Conservation (phyloP, 768 basidiomycete genomes). For the Podaxis sp. region DNA sequence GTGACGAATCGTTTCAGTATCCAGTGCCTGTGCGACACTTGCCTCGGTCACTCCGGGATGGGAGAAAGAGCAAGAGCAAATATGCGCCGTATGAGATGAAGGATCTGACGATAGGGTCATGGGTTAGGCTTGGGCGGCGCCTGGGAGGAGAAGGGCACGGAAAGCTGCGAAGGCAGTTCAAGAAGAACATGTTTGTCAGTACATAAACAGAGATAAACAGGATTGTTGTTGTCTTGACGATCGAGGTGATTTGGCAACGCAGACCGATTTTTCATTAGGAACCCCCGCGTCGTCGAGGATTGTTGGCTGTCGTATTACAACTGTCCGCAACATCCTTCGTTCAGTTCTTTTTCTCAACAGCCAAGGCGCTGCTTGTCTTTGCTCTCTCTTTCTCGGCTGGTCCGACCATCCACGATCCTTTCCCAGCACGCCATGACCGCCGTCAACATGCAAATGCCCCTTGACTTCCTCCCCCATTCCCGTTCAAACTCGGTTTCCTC, state of each 20-base stretch:
- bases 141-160: constrained; percentile 48
- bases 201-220: constrained; percentile 24
- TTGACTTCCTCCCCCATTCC: constrained; percentile 77
- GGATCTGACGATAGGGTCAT: constrained; percentile 77
- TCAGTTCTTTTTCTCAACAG: constrained; percentile 16
- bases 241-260: constrained; percentile 27
- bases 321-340: constrained; percentile 20
- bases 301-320: constrained; percentile 2
- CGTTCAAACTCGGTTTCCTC: constrained; percentile 79
- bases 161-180: constrained; percentile 61
- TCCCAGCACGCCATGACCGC: constrained; percentile 50
- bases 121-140: constrained; percentile 61
- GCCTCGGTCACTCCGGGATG: constrained; percentile 42
- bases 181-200: constrained; percentile 71
- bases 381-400: constrained; percentile 45
- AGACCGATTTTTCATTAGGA: constrained; percentile 28
- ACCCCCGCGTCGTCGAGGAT: constrained; percentile 13
- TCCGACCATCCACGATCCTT: constrained; percentile 37
- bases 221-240: constrained; percentile 45
- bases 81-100: constrained; percentile 68
- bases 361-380: constrained; percentile 20
- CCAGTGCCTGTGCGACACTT: constrained; percentile 55
- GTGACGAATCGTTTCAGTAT: constrained; percentile 30
- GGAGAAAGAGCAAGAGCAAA: constrained; percentile 36
- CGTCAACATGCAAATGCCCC: constrained; percentile 69